Percentiles rank a stretch among this genome's conserved stretches.
These are phyloP conservation scores for Terana coerulea DNA, from an alignment of 768 basidiomycete genomes.

Conservation along the genomic window DNA sequence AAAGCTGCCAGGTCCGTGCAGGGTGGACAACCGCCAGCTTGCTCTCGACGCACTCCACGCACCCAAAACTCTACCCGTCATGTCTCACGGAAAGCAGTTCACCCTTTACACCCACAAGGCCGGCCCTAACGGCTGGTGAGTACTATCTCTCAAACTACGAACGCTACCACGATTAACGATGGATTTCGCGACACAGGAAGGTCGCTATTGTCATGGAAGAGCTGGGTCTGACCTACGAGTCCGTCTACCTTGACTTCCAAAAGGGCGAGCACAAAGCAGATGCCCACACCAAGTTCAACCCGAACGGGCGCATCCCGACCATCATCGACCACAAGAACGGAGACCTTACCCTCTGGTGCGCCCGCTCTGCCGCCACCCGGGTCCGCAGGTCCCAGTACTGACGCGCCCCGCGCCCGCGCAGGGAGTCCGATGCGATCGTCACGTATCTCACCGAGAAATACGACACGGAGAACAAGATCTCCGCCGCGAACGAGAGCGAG, in stretches of 20 bases:
- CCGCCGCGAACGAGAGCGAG: conserved; percentile 4
- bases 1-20: too few relatives aligned
- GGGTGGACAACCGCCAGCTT: too few relatives aligned
- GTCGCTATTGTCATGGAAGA: conserved; percentile 14
- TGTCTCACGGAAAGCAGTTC: conserved; percentile 24
- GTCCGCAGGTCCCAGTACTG: background rate
- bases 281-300: conserved; percentile 20
- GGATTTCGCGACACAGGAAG: too few relatives aligned
- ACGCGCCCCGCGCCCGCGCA: background rate
- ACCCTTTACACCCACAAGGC: conserved; percentile 20
- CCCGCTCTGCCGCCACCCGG: background rate
- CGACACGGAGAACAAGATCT: conserved; percentile 34
- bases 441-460: conserved; percentile 37
- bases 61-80: background rate
- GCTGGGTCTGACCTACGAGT: conserved; percentile 16
- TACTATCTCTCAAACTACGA: background rate
- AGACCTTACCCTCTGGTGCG: conserved; percentile 24
- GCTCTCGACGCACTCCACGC: too few relatives aligned
- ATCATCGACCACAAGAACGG: conserved; percentile 23
- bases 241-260: conserved; percentile 14
- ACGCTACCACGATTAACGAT: background rate
- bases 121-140: conserved; percentile 20
- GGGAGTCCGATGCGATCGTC: conserved; percentile 35
- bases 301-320: conserved; percentile 29
- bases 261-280: conserved; percentile 15